Evolutionary conservation across 2,329 filamentous ascomycete genomes (phyloP), one percentile per base, ranked within the genome.

Genomic region (Colletotrichum agaves): DNA sequence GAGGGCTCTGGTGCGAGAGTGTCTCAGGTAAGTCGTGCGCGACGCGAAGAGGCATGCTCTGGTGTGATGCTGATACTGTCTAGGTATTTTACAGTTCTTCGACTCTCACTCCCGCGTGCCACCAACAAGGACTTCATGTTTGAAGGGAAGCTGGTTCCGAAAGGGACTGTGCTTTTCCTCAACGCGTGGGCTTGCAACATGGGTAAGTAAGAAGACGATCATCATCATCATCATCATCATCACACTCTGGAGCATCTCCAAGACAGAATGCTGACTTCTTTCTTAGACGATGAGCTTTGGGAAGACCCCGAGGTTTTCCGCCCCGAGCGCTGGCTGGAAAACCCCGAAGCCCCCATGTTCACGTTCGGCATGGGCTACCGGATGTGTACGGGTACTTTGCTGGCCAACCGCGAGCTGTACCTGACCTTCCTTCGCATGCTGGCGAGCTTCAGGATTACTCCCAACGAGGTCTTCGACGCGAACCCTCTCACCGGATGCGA

Each of bases 1-100:
- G 67, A 92, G 91, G 0, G 92, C 92, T 0, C 78, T 96, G 5
- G 91, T 92, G 69, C 94, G 94, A 74, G 93, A 96, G 75, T 88
- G 90, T 1, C 83, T 95, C 0, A 67, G 64, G 64, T 67, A 35
- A 10, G 21, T n/a, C 3, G 1, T 44, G 12, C 19, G 10, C 0
- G 4, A 0, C 15, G 56, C 58, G 2, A 39, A 67, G 68, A 21
- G 27, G 61, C 71, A 13, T 31, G 46, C 10, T 87, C 8, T 27
- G 27, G 6, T 8, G 27, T 4, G 10, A 6, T 41, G 12, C 55
- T 52, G 2, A 11, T 10, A 5, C 11, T 13, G 1, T 0, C 13
- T 13, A 87, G 89, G 56, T 91, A 85, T 78, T 91, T 85, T 82
- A 87, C 85, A 10, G 88, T 90, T 12, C 88, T 91, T 63, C 88